A percentile compares a stretch with the other conserved stretches of the same genome.
Conservation (phyloP, 2,329 filamentous ascomycete species). For the Phialocephala sp. region DNA sequence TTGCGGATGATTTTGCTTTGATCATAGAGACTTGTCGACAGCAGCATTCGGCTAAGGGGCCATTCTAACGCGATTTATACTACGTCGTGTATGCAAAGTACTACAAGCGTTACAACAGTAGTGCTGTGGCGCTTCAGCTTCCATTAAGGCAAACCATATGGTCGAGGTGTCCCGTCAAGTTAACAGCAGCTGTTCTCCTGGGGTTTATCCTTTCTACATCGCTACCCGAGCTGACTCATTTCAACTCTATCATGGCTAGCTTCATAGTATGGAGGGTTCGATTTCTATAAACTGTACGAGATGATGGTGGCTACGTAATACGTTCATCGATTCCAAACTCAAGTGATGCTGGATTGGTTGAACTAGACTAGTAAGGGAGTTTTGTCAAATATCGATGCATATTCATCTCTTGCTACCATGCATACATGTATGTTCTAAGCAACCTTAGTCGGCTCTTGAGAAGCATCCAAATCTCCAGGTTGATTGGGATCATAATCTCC, state of each 20-base stretch:
- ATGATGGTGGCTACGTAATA: background rate
- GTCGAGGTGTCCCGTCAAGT: background rate
- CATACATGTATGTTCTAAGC: background rate
- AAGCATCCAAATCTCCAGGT: constrained; percentile 27
- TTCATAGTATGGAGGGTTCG: too few relatives aligned
- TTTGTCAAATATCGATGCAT: background rate
- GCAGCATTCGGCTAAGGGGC: too few relatives aligned
- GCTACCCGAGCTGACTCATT: too few relatives aligned
- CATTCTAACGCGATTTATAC: background rate
- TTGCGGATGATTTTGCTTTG: background rate
- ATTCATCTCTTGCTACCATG: background rate
- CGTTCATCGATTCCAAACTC: background rate
- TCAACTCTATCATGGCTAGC: too few relatives aligned
- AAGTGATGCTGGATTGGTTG: background rate
- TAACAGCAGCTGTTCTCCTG: too few relatives aligned
- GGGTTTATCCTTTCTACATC: too few relatives aligned
- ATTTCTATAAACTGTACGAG: too few relatives aligned
- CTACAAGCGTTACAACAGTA: background rate
- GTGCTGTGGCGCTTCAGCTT: background rate
- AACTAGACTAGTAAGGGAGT: background rate
- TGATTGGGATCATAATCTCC: constrained; percentile 28
- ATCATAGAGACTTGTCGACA: background rate
- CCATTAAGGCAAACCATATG: background rate
- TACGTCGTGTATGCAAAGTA: background rate
- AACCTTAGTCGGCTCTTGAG: constrained; percentile 19